Base-by-base conservation (phyloP, 805 yeast genomes). In the Sungouiella blattae region DNA sequence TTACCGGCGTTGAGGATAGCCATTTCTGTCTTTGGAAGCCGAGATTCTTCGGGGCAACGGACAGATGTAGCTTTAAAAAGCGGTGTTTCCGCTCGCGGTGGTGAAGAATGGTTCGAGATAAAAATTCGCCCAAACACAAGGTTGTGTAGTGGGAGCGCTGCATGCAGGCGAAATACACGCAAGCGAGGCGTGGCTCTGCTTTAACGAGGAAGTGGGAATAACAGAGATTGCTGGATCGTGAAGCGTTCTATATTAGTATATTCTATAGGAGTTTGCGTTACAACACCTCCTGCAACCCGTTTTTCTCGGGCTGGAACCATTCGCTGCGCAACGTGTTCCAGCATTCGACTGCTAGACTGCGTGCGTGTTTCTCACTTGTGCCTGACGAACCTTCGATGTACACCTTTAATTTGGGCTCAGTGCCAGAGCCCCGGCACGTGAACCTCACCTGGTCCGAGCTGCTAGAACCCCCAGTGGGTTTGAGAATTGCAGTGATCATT, bases 361-460 rank as follows among this genome's bases (percentile, higher is more conserved):
- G 40, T 0, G 96, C 85, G 3, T 58, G 53, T 0, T 40, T 51
- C 28, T 73, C 84, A 6, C 64, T 56, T 18, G 26, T 26, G 0
- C 43, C 32, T 0, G 87, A 71, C 27, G 60, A 59, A 0, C 94
- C 93, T 54, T 91, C 98, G 22, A 91, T 80, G 60, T 91, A 91
- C 1, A 91, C 85, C 58, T 91, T 91, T 44, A 91, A 67, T 56
- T 91, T 91, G 2, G 97, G 97, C 57, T 91, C 98, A 0, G 98
- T 91, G 8, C 98, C 98, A 3, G 96, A 87, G 0, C 97, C 97
- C 35, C 98, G 72, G 32, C 86, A 79, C 0, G 98, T 89, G 53
- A 89, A 80, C 23, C 95, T 63, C 2, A 87, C 78, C 14, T 44
- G 45, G 27, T 67, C 74, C 8, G 23, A 40, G 8, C 35, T 42